Conservation (phyloP, 768 basidiomycete species). For the Pleurotus ostreatus region DNA sequence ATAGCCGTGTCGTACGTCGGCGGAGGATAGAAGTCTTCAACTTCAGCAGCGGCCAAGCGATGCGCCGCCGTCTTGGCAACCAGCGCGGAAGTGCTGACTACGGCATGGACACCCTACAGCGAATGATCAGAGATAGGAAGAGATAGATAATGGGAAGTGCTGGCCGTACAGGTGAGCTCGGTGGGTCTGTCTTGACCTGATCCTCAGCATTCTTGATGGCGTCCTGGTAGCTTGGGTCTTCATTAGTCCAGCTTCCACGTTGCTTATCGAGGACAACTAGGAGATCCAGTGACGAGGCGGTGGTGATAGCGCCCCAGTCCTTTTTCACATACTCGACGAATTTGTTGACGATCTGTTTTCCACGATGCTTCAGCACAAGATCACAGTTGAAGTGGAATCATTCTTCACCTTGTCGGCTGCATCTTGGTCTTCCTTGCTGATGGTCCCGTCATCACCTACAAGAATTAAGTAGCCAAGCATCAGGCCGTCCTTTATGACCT, state of each 20-base stretch:
- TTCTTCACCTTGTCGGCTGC: constrained; percentile 2
- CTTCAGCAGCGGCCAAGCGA: background rate
- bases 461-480: constrained; percentile 2
- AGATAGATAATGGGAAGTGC: background rate
- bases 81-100: background rate
- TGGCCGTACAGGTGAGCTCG: background rate
- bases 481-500: background rate
- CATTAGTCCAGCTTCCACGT: background rate
- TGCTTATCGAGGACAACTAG: constrained; percentile 7
- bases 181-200: background rate
- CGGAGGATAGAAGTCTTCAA: constrained; percentile 3
- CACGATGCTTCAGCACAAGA: background rate
- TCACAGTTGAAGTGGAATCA: background rate
- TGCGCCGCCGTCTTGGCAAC: background rate
- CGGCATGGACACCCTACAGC: background rate
- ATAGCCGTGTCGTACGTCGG: constrained; percentile 2
- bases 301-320: background rate
- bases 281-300: background rate
- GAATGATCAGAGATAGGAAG: background rate
- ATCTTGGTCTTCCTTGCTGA: background rate
- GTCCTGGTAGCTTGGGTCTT: background rate
- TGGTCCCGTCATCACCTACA: background rate
- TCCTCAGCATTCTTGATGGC: constrained; percentile 1
- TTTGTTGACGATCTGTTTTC: constrained; percentile 1
- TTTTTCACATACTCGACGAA: constrained; percentile 2